Conservation (phyloP, 495 filamentous ascomycete species). For the Cladorrhinum samala region DNA sequence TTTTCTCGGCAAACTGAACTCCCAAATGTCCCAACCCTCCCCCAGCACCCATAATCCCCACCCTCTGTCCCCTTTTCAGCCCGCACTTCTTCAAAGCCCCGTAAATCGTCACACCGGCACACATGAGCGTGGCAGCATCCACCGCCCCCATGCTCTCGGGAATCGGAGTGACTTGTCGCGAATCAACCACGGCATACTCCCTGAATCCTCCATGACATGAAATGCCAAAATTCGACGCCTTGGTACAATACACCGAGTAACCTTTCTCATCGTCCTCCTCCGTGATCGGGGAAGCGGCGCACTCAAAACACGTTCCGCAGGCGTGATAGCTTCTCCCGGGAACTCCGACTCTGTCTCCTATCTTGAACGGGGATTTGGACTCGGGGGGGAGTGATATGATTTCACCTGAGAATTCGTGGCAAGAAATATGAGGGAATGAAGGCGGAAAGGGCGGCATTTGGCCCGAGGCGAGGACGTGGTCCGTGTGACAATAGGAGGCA, state of each 20-base stretch:
- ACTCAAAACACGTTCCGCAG: conserved; percentile 36
- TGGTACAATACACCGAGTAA: conserved; percentile 30
- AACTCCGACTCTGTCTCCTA: conserved; percentile 30
- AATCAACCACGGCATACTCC: conserved; percentile 23
- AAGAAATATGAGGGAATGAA: conserved; percentile 21
- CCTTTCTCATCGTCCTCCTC: conserved; percentile 26
- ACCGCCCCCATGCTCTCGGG: conserved; percentile 29
- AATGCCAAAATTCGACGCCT: conserved; percentile 17
- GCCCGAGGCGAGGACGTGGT: conserved; percentile 30
- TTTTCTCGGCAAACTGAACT: conserved; percentile 48
- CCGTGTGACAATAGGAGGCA: conserved; percentile 37
- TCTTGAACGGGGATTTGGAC: conserved; percentile 8
- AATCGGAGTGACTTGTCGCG: conserved; percentile 22
- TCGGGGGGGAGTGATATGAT: conserved; percentile 14
- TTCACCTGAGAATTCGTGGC: conserved; percentile 28
- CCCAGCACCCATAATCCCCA: conserved; percentile 46
- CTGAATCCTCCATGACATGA: conserved; percentile 18
- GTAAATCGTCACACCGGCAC: conserved; percentile 51
- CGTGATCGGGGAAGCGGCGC: conserved; percentile 10
- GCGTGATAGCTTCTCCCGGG: conserved; percentile 33
- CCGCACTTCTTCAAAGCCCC: conserved; percentile 38
- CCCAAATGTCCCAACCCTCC: conserved; percentile 54
- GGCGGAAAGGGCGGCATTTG: conserved; percentile 26
- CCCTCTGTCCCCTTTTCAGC: conserved; percentile 36
- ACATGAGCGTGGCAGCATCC: conserved; percentile 47